Conservation (phyloP, 148 eudicot species). For the Vaccinium darrowii region DNA sequence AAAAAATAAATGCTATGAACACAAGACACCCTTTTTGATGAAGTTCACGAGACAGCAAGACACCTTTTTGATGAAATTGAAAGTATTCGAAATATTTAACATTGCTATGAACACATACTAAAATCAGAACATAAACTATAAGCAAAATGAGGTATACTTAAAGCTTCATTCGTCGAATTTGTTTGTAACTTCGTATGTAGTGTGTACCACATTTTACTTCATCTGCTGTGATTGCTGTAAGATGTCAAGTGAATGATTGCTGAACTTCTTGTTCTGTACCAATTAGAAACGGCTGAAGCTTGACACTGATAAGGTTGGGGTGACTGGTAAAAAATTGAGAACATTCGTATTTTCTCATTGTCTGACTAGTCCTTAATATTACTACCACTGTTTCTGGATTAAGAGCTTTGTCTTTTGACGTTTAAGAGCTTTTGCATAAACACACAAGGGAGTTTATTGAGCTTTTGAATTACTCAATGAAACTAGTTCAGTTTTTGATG, state of each 20-base stretch:
- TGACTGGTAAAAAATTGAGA: background rate
- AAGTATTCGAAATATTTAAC: background rate
- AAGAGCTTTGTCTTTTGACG: background rate
- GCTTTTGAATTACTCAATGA: too few relatives aligned
- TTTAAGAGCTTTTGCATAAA: background rate
- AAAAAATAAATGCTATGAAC: too few relatives aligned
- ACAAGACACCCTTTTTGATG: background rate
- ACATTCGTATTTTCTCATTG: background rate
- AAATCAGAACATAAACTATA: background rate
- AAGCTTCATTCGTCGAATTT: background rate
- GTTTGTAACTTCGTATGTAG: background rate
- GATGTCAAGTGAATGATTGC: background rate
- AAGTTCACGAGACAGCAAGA: background rate
- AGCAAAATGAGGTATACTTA: background rate
- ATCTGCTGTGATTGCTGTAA: background rate
- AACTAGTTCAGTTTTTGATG: too few relatives aligned
- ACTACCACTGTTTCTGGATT: background rate
- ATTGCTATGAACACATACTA: background rate
- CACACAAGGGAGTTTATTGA: background rate
- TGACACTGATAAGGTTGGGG: background rate
- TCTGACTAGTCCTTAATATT: slow-evolving; percentile 2
- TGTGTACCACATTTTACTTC: background rate
- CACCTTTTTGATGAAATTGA: background rate
- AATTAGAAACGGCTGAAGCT: background rate
- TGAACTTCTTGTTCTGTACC: background rate